Conservation (phyloP, 345 rosid genomes). For the Raphanus raphanistrum region DNA sequence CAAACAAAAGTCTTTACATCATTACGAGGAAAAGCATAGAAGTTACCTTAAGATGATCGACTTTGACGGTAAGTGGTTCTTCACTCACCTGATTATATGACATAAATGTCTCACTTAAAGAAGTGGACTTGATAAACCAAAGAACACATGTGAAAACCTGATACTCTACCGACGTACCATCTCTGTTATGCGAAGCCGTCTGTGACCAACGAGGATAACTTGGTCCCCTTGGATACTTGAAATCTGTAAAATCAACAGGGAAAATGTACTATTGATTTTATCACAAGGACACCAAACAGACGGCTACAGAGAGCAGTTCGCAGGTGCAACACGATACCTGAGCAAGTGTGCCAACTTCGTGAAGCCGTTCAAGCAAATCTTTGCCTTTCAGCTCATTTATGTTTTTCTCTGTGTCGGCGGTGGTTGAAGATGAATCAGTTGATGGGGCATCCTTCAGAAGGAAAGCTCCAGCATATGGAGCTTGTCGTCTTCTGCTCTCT, state of each 20-base stretch:
- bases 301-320: conserved; percentile 14
- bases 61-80: conserved; percentile 93
- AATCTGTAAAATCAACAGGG: conserved; percentile 53
- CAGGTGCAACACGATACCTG: conserved; percentile 60
- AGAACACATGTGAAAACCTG: conserved; percentile 7
- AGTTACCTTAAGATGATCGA: conserved; percentile 90
- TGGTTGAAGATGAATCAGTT: conserved; percentile 63
- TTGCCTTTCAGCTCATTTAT: conserved; percentile 73
- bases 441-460: conserved; percentile 88
- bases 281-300: conserved; percentile 20
- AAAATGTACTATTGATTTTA: conserved; percentile 3
- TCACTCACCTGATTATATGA: conserved; percentile 64
- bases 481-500: conserved; percentile 86
- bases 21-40: conserved; percentile 16
- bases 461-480: conserved; percentile 98
- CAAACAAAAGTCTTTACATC: conserved; percentile 4
- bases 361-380: conserved; percentile 74
- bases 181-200: conserved; percentile 87
- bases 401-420: conserved; percentile 73
- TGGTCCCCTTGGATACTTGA: conserved; percentile 90
- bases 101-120: conserved; percentile 23
- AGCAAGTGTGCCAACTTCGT: conserved; percentile 97
- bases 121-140: conserved; percentile 26
- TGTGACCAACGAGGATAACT: conserved; percentile 90
- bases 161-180: conserved; percentile 57